These are phyloP conservation scores for Casaregolazyma lundiana DNA, from an alignment of 1,139 yeast species.

Conservation along the genomic window DNA sequence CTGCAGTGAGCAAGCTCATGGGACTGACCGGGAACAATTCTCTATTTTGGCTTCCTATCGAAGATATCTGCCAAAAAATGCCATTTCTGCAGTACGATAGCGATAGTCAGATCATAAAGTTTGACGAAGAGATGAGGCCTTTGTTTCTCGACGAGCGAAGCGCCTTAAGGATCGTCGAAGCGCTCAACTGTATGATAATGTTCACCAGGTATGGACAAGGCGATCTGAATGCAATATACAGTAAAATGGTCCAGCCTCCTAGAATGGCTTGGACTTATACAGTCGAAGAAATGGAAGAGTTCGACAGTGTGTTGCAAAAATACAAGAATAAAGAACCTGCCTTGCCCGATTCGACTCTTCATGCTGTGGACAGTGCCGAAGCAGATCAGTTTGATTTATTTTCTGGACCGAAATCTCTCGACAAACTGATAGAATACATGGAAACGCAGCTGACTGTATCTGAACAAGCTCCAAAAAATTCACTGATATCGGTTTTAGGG, in stretches of 20 bases:
- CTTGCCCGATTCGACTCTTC: not conserved
- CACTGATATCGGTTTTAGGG: conserved; percentile 9
- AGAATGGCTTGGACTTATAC: conserved; percentile 15
- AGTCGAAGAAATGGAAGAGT: conserved; percentile 14
- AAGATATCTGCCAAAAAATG: conserved; percentile 11
- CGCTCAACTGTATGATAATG: conserved; percentile 20
- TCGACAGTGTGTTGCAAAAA: not conserved
- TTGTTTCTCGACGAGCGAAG: conserved; percentile 18
- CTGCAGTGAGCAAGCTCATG: conserved; percentile 19
- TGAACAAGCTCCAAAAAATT: not conserved
- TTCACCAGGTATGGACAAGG: conserved; percentile 16
- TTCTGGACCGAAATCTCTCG: conserved; percentile 3
- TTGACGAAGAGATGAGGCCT: conserved; percentile 19
- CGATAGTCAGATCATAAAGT: conserved; percentile 12
- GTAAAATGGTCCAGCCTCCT: conserved; percentile 7
- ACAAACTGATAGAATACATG: not conserved
- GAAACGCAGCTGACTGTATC: not conserved
- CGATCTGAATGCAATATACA: conserved; percentile 9
- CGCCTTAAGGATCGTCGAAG: conserved; percentile 22
- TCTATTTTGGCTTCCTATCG: conserved; percentile 15
- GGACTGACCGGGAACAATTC: conserved; percentile 20
- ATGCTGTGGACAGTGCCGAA: not conserved
- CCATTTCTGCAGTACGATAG: conserved; percentile 17
- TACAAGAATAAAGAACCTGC: conserved; percentile 6
- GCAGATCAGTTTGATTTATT: not conserved